A percentile compares a stretch with the other conserved stretches of the same genome.
Evolutionary conservation across 2,329 filamentous ascomycete species (phyloP).

Genomic region (Arthrobotrys megalospora): DNA sequence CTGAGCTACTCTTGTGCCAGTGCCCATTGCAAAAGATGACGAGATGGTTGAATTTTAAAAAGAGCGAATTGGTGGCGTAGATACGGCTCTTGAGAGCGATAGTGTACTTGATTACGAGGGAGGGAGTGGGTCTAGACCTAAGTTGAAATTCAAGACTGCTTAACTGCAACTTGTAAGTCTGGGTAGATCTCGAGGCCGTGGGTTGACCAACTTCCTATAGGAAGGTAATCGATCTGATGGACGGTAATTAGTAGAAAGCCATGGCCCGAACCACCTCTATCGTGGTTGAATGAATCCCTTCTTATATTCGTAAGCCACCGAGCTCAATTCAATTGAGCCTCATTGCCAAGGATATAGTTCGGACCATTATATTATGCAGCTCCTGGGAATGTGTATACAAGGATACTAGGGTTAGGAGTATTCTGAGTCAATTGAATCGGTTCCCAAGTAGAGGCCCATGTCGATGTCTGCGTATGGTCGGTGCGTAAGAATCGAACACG

Average conservation of each 20-base stretch:
- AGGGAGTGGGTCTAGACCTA: too few species aligned
- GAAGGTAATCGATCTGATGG: too few species aligned
- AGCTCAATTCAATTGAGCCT: background rate
- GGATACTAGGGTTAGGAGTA: background rate
- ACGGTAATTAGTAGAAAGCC: background rate
- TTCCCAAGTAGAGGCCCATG: background rate
- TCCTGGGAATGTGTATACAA: background rate
- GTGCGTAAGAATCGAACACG: slow-evolving; percentile 1
- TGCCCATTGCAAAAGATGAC: too few species aligned
- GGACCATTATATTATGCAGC: background rate
- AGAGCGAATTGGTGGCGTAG: too few species aligned
- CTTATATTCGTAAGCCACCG: background rate
- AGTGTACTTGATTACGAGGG: too few species aligned
- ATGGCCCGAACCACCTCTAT: too few species aligned
- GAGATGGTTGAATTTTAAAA: too few species aligned
- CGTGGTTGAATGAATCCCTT: background rate
- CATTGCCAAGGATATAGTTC: slow-evolving; percentile 1
- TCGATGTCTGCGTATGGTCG: background rate
- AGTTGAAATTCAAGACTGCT: too few species aligned
- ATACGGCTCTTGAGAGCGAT: too few species aligned
- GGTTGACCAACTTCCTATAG: too few species aligned
- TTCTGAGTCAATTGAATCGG: background rate
- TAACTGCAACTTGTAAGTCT: too few species aligned
- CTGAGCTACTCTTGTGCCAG: background rate
- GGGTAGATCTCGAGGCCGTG: too few species aligned